phyloP scores from a whole-genome alignment of 495 filamentous ascomycete species.

The Penicillium chermesinum region DNA sequence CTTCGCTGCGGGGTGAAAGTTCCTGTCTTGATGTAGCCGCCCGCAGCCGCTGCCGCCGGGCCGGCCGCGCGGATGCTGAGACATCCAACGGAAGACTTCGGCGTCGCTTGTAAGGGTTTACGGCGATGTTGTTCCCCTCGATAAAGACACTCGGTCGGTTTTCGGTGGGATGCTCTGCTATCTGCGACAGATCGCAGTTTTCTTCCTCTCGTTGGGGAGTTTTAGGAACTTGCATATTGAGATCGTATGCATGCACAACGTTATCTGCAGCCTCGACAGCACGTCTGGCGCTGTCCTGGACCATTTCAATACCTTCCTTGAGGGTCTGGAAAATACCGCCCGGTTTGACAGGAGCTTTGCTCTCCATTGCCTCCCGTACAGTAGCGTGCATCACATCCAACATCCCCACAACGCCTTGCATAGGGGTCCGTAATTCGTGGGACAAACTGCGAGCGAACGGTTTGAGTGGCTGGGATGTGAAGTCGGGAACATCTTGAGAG shows the following conservation, averaged over 20 bases:
- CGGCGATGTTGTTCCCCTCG: constrained; percentile 41
- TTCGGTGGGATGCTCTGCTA: constrained; percentile 17
- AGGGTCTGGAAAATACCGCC: constrained; percentile 57
- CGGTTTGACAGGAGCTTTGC: constrained; percentile 45
- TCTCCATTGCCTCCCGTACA: constrained; percentile 63
- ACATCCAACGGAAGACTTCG: constrained; percentile 41
- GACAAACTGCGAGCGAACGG: constrained; percentile 75
- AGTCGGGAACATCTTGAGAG: constrained; percentile 23
- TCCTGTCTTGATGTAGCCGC: constrained; percentile 33
- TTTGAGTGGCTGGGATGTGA: constrained; percentile 61
- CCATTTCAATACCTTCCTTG: constrained; percentile 69
- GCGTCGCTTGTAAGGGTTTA: constrained; percentile 47
- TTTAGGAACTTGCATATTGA: constrained; percentile 77
- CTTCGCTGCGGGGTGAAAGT: constrained; percentile 46
- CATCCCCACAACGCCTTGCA: constrained; percentile 85
- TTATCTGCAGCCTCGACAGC: constrained; percentile 81
- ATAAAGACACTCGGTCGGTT: constrained; percentile 38
- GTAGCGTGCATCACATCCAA: constrained; percentile 81
- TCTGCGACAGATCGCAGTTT: constrained; percentile 27
- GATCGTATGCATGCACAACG: constrained; percentile 81
- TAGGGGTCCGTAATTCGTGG: constrained; percentile 75
- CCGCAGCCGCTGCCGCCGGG: constrained; percentile 35
- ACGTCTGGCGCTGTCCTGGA: constrained; percentile 74
- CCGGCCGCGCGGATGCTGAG: constrained; percentile 14
- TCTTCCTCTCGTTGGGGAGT: constrained; percentile 41